phyloP scores from a whole-genome alignment of 2,329 filamentous ascomycete genomes.

The Tolypocladium inflatum region DNA sequence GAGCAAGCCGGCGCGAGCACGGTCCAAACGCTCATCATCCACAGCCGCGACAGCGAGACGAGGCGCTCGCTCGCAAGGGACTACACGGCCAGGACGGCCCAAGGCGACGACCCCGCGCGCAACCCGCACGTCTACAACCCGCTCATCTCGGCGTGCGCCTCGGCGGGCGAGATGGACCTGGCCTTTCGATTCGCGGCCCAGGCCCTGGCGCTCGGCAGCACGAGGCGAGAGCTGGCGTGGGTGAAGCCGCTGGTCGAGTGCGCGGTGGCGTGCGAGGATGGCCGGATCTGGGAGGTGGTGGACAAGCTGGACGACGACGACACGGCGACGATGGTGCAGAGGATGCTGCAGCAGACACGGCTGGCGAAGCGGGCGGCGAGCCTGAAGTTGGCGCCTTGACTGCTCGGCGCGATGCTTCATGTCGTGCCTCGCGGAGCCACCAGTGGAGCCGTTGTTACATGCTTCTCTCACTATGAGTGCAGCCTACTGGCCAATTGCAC shows the following conservation, averaged over 20 bases:
- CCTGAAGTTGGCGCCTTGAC: neutral
- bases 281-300: slow-evolving; percentile 21
- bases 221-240: slow-evolving; percentile 13
- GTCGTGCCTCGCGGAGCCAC: too few species aligned
- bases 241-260: slow-evolving; percentile 15
- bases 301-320: slow-evolving; percentile 16
- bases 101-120: slow-evolving; percentile 5
- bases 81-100: slow-evolving; percentile 15
- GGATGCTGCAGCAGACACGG: slow-evolving; percentile 15
- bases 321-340: slow-evolving; percentile 10
- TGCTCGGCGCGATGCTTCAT: too few species aligned
- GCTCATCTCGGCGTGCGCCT: slow-evolving; percentile 19
- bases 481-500: too few species aligned
- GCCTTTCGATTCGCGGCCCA: slow-evolving; percentile 21
- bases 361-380: neutral
- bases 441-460: too few species aligned
- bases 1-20: slow-evolving; percentile 14
- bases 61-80: slow-evolving; percentile 17
- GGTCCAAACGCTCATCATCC: slow-evolving; percentile 19
- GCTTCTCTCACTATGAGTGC: too few species aligned
- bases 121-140: slow-evolving; percentile 10
- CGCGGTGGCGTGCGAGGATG: slow-evolving; percentile 18
- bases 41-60: slow-evolving; percentile 15
- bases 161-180: slow-evolving; percentile 19
- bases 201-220: slow-evolving; percentile 3